Evolutionary conservation across 768 basidiomycete species (phyloP).

Genomic region (Candolleomyces efflorescens): DNA sequence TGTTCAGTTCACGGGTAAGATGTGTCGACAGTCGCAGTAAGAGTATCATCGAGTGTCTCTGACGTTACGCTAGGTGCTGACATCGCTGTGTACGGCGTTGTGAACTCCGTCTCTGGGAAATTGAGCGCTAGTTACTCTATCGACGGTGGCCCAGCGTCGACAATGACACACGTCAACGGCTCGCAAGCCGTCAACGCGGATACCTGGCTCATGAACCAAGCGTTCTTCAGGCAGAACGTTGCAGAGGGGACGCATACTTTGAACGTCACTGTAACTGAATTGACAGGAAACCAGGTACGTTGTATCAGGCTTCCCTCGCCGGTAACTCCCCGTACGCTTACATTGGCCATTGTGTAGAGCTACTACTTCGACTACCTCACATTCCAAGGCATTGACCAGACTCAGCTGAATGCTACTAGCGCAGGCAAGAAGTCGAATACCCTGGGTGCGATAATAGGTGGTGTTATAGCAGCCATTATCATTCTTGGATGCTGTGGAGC

Average conservation of each 20-base stretch:
- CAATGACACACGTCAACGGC: slow-evolving; percentile 4
- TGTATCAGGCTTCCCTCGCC: not conserved
- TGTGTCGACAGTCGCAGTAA: no score
- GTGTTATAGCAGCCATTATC: not conserved
- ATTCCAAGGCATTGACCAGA: slow-evolving; percentile 1
- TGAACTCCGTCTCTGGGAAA: slow-evolving; percentile 1
- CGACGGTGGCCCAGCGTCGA: not conserved
- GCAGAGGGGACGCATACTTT: not conserved
- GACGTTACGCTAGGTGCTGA: not conserved
- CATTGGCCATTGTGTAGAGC: no score
- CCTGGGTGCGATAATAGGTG: not conserved
- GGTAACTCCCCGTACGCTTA: no score
- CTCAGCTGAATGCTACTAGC: not conserved
- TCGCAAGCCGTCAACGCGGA: not conserved
- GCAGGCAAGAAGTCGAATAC: not conserved
- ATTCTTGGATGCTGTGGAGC: not conserved
- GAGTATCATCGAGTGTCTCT: not conserved
- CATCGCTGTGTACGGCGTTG: slow-evolving; percentile 1
- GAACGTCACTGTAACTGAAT: not conserved
- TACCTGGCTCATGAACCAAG: not conserved
- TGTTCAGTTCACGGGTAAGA: slow-evolving; percentile 1
- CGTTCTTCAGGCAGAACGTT: not conserved
- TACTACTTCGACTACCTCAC: slow-evolving; percentile 5
- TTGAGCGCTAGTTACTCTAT: not conserved
- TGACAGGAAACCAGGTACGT: slow-evolving; percentile 9